A percentile compares a stretch with the other conserved stretches of the same genome.
phyloP scores from a whole-genome alignment of 257 asterid genomes.

The Lantana camara region DNA sequence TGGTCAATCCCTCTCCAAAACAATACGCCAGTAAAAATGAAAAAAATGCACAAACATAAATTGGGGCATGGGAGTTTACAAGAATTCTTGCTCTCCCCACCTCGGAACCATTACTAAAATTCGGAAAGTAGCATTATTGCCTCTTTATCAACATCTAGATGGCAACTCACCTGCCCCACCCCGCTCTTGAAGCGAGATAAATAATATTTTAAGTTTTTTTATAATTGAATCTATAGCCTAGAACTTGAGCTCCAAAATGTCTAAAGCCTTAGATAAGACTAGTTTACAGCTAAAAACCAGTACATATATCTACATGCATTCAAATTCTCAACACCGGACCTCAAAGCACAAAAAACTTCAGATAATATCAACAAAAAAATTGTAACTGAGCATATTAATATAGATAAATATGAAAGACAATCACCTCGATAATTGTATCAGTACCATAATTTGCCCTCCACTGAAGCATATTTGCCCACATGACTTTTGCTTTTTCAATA shows the following conservation, averaged over 20 bases:
- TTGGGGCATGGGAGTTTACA: not conserved
- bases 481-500: slow-evolving; percentile 52
- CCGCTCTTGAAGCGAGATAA: not conserved
- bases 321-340: not conserved
- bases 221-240: not conserved
- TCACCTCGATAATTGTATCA: slow-evolving; percentile 71
- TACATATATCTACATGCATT: slow-evolving; percentile 2
- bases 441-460: slow-evolving; percentile 74
- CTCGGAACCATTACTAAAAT: not conserved
- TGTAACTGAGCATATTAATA: slow-evolving; percentile 1
- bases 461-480: slow-evolving; percentile 86
- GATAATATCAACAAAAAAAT: not conserved
- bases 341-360: not conserved
- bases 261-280: not conserved
- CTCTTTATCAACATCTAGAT: not conserved
- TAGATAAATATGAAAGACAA: slow-evolving; percentile 24
- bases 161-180: not conserved
- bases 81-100: not conserved
- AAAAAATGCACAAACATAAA: slow-evolving; percentile 8
- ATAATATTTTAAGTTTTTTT: slow-evolving; percentile 3
- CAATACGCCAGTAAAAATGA: not conserved
- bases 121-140: slow-evolving; percentile 8
- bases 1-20: not conserved
- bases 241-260: not conserved
- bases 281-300: slow-evolving; percentile 12